phyloP scores from a whole-genome alignment of 2,329 filamentous ascomycete genomes.

The Paecilomyces fulvus region DNA sequence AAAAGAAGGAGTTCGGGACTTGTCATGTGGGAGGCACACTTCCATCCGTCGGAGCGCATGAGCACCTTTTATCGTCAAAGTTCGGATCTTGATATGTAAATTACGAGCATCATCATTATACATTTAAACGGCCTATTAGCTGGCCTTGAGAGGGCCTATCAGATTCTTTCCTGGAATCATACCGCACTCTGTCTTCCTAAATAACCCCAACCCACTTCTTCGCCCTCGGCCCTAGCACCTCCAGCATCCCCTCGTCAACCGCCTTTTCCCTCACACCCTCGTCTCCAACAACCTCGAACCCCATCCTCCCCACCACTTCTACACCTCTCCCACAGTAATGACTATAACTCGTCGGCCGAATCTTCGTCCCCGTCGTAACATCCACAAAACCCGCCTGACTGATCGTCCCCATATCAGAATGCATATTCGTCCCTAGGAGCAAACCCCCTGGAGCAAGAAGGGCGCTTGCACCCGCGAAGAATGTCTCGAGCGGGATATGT shows the following conservation, averaged over 20 bases:
- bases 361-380: conserved; percentile 44
- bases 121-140: not conserved
- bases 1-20: not conserved
- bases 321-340: conserved; percentile 47
- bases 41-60: not conserved
- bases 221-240: conserved; percentile 51
- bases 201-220: conserved; percentile 54
- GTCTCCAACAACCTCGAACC: conserved; percentile 36
- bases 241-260: conserved; percentile 48
- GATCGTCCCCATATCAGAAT: conserved; percentile 52
- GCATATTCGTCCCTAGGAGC: conserved; percentile 60
- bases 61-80: not conserved
- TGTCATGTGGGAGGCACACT: not conserved
- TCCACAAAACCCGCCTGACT: conserved; percentile 57
- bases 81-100: conserved; percentile 5
- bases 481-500: conserved; percentile 51
- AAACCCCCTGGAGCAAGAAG: conserved; percentile 41
- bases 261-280: conserved; percentile 32
- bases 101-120: not conserved
- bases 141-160: not conserved
- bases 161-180: not conserved
- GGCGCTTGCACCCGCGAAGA: conserved; percentile 43
- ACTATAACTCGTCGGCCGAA: conserved; percentile 51
- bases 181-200: conserved; percentile 24
- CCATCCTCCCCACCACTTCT: conserved; percentile 39